Evolutionary conservation across 1,284 basidiomycete genomes (phyloP).

Genomic region (Moesziomyces antarcticus): DNA sequence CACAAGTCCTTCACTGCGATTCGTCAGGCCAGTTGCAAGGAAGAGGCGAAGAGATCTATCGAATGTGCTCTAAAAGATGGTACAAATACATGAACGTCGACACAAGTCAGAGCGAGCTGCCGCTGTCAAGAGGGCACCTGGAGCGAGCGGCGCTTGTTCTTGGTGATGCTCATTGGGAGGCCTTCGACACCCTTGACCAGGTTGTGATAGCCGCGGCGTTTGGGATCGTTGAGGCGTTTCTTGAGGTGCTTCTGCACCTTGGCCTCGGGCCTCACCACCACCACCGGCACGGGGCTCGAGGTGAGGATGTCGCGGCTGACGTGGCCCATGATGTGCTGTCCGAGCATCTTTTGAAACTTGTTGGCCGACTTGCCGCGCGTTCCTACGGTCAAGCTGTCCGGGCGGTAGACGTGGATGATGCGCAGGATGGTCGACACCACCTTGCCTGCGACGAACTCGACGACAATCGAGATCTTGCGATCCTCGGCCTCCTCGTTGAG

Average conservation of each 20-base stretch:
- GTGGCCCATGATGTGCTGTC: conserved; percentile 61
- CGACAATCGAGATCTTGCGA: conserved; percentile 87
- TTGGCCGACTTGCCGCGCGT: conserved; percentile 75
- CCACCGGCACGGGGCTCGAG: conserved; percentile 65
- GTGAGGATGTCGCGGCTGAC: conserved; percentile 61
- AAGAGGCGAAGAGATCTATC: not conserved
- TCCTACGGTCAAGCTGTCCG: conserved; percentile 92
- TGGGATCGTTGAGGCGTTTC: conserved; percentile 64
- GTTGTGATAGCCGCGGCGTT: conserved; percentile 62
- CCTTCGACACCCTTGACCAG: conserved; percentile 51
- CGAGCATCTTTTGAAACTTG: conserved; percentile 65
- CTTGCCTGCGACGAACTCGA: conserved; percentile 92
- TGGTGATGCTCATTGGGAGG: conserved; percentile 57
- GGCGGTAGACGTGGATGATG: conserved; percentile 91
- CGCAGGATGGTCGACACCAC: conserved; percentile 81
- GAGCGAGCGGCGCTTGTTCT: conserved; percentile 43
- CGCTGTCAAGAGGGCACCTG: conserved; percentile 21
- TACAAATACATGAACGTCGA: conserved; percentile 11
- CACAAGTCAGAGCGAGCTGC: not conserved
- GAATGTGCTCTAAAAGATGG: not conserved
- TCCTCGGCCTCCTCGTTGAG: conserved; percentile 83
- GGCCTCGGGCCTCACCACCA: conserved; percentile 65
- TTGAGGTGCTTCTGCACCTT: conserved; percentile 65
- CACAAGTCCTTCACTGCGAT: too few relatives aligned
- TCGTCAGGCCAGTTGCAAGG: too few relatives aligned